A percentile compares a stretch with the other conserved stretches of the same genome.
Conservation (phyloP, 1,284 basidiomycete species). For the Cryptococcus sp. region DNA sequence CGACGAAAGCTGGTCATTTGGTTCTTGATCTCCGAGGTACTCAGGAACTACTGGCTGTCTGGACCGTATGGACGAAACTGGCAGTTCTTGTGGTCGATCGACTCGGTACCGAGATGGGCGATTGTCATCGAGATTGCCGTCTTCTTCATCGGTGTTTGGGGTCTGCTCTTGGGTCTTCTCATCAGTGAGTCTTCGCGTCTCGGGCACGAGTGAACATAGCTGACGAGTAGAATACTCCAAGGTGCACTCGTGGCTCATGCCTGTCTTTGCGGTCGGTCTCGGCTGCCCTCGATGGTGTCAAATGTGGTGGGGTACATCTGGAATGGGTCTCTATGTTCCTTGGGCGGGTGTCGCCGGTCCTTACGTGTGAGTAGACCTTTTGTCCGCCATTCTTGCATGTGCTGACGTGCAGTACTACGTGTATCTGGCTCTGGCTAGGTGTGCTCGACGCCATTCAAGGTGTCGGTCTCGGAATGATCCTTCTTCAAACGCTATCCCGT, state of each 20-base stretch:
- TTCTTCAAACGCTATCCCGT: conserved; percentile 84
- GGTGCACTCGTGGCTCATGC: conserved; percentile 86
- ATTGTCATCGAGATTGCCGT: conserved; percentile 68
- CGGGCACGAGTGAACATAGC: not conserved
- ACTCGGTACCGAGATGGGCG: conserved; percentile 68
- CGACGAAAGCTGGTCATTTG: conserved; percentile 82
- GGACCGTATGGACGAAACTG: conserved; percentile 81
- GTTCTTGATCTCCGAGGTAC: conserved; percentile 83
- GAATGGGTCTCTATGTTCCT: conserved; percentile 66
- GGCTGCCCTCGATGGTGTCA: conserved; percentile 91
- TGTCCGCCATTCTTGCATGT: not conserved
- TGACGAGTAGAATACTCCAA: conserved; percentile 61
- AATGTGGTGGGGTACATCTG: conserved; percentile 50
- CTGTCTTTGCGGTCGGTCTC: conserved; percentile 86
- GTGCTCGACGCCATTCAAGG: conserved; percentile 88
- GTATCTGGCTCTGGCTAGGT: conserved; percentile 87
- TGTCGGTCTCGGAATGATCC: conserved; percentile 87
- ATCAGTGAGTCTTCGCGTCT: conserved; percentile 53
- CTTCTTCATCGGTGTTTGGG: conserved; percentile 86
- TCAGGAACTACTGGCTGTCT: conserved; percentile 88
- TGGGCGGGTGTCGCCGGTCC: conserved; percentile 80
- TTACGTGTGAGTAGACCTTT: conserved; percentile 54
- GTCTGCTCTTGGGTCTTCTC: conserved; percentile 62
- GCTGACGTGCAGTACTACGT: conserved; percentile 53
- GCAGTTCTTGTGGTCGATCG: conserved; percentile 83